phyloP scores from a whole-genome alignment of 768 basidiomycete genomes.

The Boletus rubroflammeus region DNA sequence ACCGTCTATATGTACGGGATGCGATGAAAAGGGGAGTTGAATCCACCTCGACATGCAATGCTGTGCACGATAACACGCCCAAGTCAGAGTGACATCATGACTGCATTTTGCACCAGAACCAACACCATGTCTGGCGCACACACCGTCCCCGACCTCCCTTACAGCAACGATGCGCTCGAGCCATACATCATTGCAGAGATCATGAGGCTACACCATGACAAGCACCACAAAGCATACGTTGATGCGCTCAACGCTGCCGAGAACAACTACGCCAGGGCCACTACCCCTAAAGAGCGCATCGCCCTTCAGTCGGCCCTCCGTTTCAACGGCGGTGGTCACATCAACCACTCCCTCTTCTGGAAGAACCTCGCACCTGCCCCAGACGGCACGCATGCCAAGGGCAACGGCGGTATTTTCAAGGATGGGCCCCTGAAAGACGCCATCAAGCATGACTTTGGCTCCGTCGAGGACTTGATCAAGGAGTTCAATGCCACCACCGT shows the following conservation, averaged over 20 bases:
- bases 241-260: constrained; percentile 70
- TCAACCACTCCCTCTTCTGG: constrained; percentile 98
- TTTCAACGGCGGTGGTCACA: constrained; percentile 48
- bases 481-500: constrained; percentile 84
- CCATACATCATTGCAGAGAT: constrained; percentile 88
- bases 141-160: constrained; percentile 73
- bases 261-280: constrained; percentile 63
- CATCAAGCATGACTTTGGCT: constrained; percentile 63
- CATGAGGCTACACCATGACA: constrained; percentile 92
- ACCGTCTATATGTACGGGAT: constrained; percentile 24
- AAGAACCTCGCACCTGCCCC: constrained; percentile 78
- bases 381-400: constrained; percentile 47
- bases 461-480: constrained; percentile 68
- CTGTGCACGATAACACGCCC: constrained; percentile 12
- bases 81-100: not conserved
- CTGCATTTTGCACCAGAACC: not conserved
- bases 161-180: constrained; percentile 86
- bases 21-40: constrained; percentile 24
- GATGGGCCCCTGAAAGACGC: constrained; percentile 69
- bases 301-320: constrained; percentile 25
- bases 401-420: constrained; percentile 57
- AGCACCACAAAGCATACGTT: constrained; percentile 96
- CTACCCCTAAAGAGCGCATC: constrained; percentile 53
- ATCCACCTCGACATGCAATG: constrained; percentile 13
- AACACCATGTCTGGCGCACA: constrained; percentile 41